Base-by-base conservation (phyloP, 2,329 filamentous ascomycete genomes). In the Pestalotiopsis sp. region DNA sequence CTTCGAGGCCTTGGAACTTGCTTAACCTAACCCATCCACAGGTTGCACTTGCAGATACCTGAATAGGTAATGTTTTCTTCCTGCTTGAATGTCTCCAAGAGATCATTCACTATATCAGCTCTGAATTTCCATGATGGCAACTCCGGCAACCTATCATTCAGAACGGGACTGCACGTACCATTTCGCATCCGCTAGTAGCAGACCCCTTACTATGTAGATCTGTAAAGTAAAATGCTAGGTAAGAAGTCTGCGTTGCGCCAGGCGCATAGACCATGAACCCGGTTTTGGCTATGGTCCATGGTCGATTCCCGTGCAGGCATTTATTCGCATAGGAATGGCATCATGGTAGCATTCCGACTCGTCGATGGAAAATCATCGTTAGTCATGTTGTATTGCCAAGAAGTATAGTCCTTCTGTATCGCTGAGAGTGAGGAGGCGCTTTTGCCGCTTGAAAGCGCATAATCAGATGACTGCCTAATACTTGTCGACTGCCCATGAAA, bases 361-460 rank as follows among this genome's bases (percentile, higher is more conserved):
- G 44, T 52, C 44, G 17, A 52, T n/a, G 20, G 17, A 48, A n/a
- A 48, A 48, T 48, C 40, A 48, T n/a, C 40, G 20, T n/a, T 52
- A n/a, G 20, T n/a, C 44, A 52, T 52, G 20, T n/a, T 3, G 17
- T n/a, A n/a, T 20, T n/a, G 44, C 44, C 44, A 52, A 52, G 44
- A 52, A 17, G 14, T 20, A 35, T 35, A 35, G 30, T 35, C 30
- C 30, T 52, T 52, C 44, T 9, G 17, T n/a, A 22, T 52, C n/a
- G 20, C 20, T 52, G 10, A n/a, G 17, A n/a, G 39, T 24, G 35
- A 48, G 13, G 35, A 44, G 20, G 60, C 60, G 62, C 26, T 17
- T 9, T 65, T 30, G 62, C 62, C 62, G 62, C 62, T 13, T 35
- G 44, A n/a, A 65, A 56, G 62, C 40, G 62, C 40, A n/a, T 14